Conservation (phyloP, 768 basidiomycete genomes). For the Amanita pseudoporphyria region DNA sequence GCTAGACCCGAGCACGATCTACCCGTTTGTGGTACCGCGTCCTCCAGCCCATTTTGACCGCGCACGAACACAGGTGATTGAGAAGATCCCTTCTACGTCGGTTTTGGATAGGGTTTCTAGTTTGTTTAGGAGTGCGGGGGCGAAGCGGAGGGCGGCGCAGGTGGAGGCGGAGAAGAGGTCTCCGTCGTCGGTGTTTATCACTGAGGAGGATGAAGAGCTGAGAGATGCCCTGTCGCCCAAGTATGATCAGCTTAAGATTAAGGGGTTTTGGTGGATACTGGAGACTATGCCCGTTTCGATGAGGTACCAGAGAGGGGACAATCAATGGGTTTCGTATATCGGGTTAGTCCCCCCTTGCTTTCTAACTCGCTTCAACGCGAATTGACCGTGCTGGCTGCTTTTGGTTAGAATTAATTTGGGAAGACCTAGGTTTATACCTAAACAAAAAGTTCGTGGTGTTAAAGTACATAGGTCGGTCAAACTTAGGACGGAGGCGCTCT, state of each 20-base stretch:
- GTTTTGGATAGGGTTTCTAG: constrained; percentile 16
- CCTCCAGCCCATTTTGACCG: constrained; percentile 22
- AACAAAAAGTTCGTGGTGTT: constrained; percentile 28
- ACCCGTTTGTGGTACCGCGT: constrained; percentile 28
- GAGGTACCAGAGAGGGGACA: constrained; percentile 28
- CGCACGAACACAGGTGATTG: constrained; percentile 14
- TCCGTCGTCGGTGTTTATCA: not conserved
- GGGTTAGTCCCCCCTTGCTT: too few species aligned
- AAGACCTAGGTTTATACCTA: constrained; percentile 27
- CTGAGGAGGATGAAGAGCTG: constrained; percentile 37
- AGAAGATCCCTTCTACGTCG: constrained; percentile 15
- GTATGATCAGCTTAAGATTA: constrained; percentile 48
- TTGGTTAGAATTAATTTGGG: constrained; percentile 33
- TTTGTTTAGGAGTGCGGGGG: constrained; percentile 14
- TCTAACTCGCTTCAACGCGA: too few species aligned
- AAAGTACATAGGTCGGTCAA: constrained; percentile 45
- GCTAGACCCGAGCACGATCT: constrained; percentile 37
- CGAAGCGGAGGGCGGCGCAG: constrained; percentile 5
- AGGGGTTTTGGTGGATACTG: constrained; percentile 55
- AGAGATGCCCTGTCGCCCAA: constrained; percentile 44
- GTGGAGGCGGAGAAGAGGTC: constrained; percentile 9
- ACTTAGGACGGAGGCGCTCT: constrained; percentile 43
- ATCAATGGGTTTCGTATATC: constrained; percentile 25
- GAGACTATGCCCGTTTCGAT: constrained; percentile 42
- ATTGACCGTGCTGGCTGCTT: too few species aligned